Evolutionary conservation across 371 early-diverging fungal species (phyloP).

Genomic region (Dichotomocladium elegans): DNA sequence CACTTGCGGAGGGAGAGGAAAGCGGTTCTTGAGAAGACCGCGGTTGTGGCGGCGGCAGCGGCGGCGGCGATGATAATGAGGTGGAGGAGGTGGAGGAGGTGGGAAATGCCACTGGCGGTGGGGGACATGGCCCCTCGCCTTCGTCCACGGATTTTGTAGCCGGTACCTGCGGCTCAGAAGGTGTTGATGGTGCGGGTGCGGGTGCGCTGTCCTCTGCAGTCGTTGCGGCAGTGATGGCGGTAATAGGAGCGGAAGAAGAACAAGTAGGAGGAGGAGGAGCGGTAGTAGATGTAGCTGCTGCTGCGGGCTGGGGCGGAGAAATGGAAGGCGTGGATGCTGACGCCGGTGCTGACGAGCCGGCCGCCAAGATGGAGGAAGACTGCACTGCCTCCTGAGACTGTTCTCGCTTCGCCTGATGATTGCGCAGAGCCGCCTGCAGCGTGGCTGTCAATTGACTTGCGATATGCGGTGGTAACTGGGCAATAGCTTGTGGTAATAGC

Average conservation of each 20-base stretch:
- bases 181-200: background rate
- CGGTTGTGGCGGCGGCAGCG: background rate
- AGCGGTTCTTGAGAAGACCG: too few relatives aligned
- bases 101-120: too few relatives aligned
- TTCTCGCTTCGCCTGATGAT: constrained; percentile 4
- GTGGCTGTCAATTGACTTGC: constrained; percentile 33
- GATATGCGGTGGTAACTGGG: constrained; percentile 38
- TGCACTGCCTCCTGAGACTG: background rate
- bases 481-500: constrained; percentile 38
- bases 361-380: background rate
- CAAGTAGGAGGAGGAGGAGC: too few relatives aligned
- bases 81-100: too few relatives aligned
- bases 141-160: too few relatives aligned
- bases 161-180: too few relatives aligned
- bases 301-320: background rate
- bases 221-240: background rate
- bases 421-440: constrained; percentile 23
- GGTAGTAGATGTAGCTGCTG: too few relatives aligned
- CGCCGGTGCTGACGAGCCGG: background rate
- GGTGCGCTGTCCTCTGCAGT: background rate
- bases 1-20: too few relatives aligned
- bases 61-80: too few relatives aligned
- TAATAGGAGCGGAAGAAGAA: too few relatives aligned
- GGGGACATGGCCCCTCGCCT: too few relatives aligned
- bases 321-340: background rate